These are phyloP conservation scores for Kwoniella sp. DNA, from an alignment of 768 basidiomycete genomes.

Conservation along the genomic window DNA sequence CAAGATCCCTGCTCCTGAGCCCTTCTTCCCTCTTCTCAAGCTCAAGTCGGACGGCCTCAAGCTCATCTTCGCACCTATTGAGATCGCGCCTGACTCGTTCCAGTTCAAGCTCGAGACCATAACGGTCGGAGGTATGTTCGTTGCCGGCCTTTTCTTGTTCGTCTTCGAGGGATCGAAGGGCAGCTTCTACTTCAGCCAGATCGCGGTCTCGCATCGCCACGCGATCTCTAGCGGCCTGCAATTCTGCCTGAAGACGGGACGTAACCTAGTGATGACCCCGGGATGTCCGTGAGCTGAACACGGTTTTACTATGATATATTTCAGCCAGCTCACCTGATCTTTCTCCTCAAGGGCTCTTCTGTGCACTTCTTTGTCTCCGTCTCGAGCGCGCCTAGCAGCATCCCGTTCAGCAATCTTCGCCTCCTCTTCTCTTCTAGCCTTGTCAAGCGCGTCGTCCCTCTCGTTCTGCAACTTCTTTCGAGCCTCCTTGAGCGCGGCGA, in stretches of 20 bases:
- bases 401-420: constrained; percentile 20
- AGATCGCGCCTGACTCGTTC: constrained; percentile 84
- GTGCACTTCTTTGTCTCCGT: constrained; percentile 31
- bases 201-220: constrained; percentile 76
- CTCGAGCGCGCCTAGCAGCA: constrained; percentile 21
- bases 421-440: constrained; percentile 27
- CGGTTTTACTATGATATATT: too few relatives aligned
- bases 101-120: constrained; percentile 85
- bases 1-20: constrained; percentile 70
- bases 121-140: constrained; percentile 76
- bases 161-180: constrained; percentile 70
- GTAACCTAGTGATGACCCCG: neutral
- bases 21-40: constrained; percentile 68
- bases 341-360: constrained; percentile 35
- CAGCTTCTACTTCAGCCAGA: constrained; percentile 70
- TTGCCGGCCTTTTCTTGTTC: constrained; percentile 82
- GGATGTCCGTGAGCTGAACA: neutral
- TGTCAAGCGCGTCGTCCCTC: constrained; percentile 21
- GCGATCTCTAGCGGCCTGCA: constrained; percentile 57
- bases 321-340: constrained; percentile 35
- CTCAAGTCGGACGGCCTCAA: constrained; percentile 71
- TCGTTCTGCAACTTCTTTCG: constrained; percentile 40
- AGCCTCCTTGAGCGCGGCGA: constrained; percentile 79
- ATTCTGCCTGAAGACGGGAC: constrained; percentile 42
- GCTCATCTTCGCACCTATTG: constrained; percentile 75